These are phyloP conservation scores for Imleria badia DNA, from an alignment of 768 basidiomycete genomes.

Conservation along the genomic window DNA sequence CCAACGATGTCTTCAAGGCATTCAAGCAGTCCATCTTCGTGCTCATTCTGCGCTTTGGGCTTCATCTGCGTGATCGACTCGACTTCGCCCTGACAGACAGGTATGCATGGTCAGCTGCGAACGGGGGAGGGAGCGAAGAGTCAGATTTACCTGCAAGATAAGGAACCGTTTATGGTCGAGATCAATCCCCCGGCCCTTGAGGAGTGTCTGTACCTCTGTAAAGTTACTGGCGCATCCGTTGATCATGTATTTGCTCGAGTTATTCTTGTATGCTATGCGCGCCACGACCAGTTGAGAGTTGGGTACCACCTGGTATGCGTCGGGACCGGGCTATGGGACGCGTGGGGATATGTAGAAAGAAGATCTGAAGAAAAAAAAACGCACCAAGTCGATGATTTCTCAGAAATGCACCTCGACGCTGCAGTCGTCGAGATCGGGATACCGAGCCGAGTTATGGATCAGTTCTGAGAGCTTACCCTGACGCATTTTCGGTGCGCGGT, in stretches of 20 bases:
- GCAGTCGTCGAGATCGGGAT: constrained; percentile 83
- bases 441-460: constrained; percentile 92
- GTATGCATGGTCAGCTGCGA: not conserved
- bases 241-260: constrained; percentile 88
- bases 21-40: constrained; percentile 95
- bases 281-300: constrained; percentile 81
- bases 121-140: not conserved
- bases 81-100: constrained; percentile 76
- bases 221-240: constrained; percentile 75
- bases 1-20: constrained; percentile 99
- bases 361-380: constrained; percentile 21
- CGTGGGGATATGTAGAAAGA: not conserved
- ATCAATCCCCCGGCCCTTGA: constrained; percentile 94
- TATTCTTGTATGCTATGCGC: constrained; percentile 88
- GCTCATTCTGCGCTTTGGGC: constrained; percentile 88
- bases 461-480: constrained; percentile 95
- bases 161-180: constrained; percentile 98
- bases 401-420: constrained; percentile 96
- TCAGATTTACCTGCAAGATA: constrained; percentile 76
- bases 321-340: constrained; percentile 72
- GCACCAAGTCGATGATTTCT: constrained; percentile 89
- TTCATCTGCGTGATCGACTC: constrained; percentile 99
- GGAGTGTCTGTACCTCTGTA: constrained; percentile 84
- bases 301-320: constrained; percentile 81
- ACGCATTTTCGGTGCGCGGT: constrained; percentile 95